A percentile compares a stretch with the other conserved stretches of the same genome.
These are phyloP conservation scores for Ophiognomonia clavigignenti-juglandacearum DNA, from an alignment of 2,329 filamentous ascomycete species.

Conservation along the genomic window DNA sequence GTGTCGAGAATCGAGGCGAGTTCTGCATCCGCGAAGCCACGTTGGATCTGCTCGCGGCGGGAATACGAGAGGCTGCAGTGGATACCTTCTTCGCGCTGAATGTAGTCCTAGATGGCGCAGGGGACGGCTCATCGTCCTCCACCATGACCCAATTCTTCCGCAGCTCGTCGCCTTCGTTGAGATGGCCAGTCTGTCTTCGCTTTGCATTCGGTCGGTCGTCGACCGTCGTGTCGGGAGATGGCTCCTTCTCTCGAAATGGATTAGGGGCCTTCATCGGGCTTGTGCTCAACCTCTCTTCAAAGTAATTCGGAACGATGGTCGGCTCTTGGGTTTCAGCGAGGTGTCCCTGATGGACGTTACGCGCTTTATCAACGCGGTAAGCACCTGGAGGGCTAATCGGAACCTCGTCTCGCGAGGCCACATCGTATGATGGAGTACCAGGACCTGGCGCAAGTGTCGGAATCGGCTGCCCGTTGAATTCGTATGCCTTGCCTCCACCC, in stretches of 20 bases:
- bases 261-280: conserved; percentile 1
- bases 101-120: conserved; percentile 17
- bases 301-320: neutral
- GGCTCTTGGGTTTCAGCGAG: conserved; percentile 2
- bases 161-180: conserved; percentile 50
- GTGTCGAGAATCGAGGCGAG: conserved; percentile 2
- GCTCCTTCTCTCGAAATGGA: conserved; percentile 14
- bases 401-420: no score
- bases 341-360: conserved; percentile 1
- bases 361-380: neutral
- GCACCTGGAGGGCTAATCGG: conserved; percentile 5
- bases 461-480: conserved; percentile 35
- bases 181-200: conserved; percentile 38
- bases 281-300: conserved; percentile 1
- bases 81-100: conserved; percentile 14
- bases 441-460: neutral
- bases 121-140: conserved; percentile 24
- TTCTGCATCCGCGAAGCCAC: conserved; percentile 7
- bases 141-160: conserved; percentile 70
- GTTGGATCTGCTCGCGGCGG: conserved; percentile 2
- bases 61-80: conserved; percentile 5
- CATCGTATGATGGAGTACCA: no score
- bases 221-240: conserved; percentile 35
- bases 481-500: conserved; percentile 72
- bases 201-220: conserved; percentile 41